These are phyloP conservation scores for Rhododendron griersonianum DNA, from an alignment of 148 eudicot species.

Conservation along the genomic window DNA sequence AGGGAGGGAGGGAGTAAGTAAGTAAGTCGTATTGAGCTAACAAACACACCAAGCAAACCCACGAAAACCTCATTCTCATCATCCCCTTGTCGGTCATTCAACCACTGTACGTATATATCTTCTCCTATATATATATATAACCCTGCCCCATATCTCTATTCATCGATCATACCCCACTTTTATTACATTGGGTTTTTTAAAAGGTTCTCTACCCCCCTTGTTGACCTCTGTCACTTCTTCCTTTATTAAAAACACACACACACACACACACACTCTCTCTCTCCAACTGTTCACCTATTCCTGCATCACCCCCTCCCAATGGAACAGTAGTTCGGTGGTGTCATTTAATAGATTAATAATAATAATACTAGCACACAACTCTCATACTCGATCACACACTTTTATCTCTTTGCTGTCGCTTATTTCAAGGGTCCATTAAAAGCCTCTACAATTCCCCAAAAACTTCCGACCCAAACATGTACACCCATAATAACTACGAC, in stretches of 20 bases:
- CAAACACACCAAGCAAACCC: conserved; percentile 21
- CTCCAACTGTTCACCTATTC: neutral
- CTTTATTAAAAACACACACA: neutral
- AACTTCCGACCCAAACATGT: neutral
- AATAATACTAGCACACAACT: neutral
- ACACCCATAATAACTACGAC: neutral
- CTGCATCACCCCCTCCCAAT: conserved; percentile 18
- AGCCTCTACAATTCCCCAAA: conserved; percentile 10
- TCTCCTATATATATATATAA: neutral
- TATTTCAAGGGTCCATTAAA: conserved; percentile 15
- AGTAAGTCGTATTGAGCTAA: conserved; percentile 20
- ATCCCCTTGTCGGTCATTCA: conserved; percentile 8
- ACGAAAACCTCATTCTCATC: neutral
- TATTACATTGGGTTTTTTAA: neutral
- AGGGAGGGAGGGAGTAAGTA: conserved; percentile 3
- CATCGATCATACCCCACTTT: neutral
- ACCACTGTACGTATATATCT: conserved; percentile 12
- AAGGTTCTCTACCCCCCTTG: conserved; percentile 6
- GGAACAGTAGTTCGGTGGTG: conserved; percentile 35
- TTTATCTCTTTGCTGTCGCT: conserved; percentile 7
- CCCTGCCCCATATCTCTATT: neutral
- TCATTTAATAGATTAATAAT: conserved; percentile 15
- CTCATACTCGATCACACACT: neutral
- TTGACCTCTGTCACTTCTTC: conserved; percentile 21
- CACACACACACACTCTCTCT: too few species aligned